Evolutionary conservation across 176 grass and related monocot genomes (phyloP).

Genomic region (Carex littledalei): DNA sequence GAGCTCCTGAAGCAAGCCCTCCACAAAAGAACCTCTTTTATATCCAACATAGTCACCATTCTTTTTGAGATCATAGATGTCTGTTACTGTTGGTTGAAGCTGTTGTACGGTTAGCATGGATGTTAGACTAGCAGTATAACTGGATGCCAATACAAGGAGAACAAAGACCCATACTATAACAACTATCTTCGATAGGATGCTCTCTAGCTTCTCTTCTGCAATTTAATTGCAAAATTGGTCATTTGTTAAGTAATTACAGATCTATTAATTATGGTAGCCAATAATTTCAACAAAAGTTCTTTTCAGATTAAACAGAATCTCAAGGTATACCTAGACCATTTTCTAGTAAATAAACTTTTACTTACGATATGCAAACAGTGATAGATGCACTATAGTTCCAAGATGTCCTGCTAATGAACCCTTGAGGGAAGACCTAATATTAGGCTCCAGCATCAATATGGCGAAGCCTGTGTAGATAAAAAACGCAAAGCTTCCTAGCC

Average conservation of each 20-base stretch:
- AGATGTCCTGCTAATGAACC: not conserved
- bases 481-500: not conserved
- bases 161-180: constrained; percentile 34
- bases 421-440: not conserved
- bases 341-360: no score
- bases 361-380: not conserved
- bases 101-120: constrained; percentile 52
- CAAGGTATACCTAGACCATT: not conserved
- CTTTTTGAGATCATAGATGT: constrained; percentile 28
- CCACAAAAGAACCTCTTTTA: constrained; percentile 18
- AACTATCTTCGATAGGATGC: not conserved
- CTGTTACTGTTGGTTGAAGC: constrained; percentile 34
- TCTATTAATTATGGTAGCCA: not conserved
- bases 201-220: constrained; percentile 36
- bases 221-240: not conserved
- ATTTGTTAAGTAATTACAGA: no score
- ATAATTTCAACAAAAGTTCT: no score
- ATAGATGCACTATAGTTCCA: not conserved
- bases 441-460: constrained; percentile 38
- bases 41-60: constrained; percentile 45
- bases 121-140: constrained; percentile 43
- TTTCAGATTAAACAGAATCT: no score
- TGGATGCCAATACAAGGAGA: constrained; percentile 43
- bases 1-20: not conserved
- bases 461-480: constrained; percentile 38